Percentiles rank a stretch among this genome's conserved stretches.
These are phyloP conservation scores for Ilyonectria mors-panacis DNA, from an alignment of 2,329 filamentous ascomycete genomes.

Conservation along the genomic window DNA sequence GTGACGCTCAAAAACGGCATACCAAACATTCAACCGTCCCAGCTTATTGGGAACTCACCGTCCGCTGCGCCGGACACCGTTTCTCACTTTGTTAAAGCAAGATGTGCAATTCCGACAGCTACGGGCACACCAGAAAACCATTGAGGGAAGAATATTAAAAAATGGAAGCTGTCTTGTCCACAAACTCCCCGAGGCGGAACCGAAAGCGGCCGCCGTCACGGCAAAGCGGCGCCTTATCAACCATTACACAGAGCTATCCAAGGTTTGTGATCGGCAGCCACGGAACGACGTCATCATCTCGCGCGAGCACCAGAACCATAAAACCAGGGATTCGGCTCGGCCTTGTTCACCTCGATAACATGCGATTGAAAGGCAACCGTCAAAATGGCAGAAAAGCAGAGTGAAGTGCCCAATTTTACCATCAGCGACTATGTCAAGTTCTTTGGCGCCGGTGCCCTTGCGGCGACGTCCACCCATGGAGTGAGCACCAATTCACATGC, in stretches of 20 bases:
- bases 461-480: conserved; percentile 66
- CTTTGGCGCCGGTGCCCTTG: conserved; percentile 67
- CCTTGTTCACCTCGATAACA: background rate
- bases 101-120: background rate
- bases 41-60: background rate
- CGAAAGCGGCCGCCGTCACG: conserved; percentile 18
- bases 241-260: background rate
- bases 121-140: background rate
- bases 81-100: background rate
- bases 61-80: background rate
- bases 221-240: conserved; percentile 27
- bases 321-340: conserved; percentile 1
- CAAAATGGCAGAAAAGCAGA: conserved; percentile 45
- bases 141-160: background rate
- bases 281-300: conserved; percentile 34
- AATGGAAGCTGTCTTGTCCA: background rate
- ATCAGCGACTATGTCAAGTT: conserved; percentile 65
- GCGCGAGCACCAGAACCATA: conserved; percentile 14
- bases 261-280: conserved; percentile 27
- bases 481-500: conserved; percentile 52
- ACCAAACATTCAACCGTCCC: background rate
- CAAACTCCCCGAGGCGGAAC: conserved; percentile 5
- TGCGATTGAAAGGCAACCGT: conserved; percentile 16
- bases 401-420: conserved; percentile 58
- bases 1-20: background rate